Percentiles rank a stretch among this genome's conserved stretches.
Conservation (phyloP, 345 rosid species). For the Schrenkiella parvula region DNA sequence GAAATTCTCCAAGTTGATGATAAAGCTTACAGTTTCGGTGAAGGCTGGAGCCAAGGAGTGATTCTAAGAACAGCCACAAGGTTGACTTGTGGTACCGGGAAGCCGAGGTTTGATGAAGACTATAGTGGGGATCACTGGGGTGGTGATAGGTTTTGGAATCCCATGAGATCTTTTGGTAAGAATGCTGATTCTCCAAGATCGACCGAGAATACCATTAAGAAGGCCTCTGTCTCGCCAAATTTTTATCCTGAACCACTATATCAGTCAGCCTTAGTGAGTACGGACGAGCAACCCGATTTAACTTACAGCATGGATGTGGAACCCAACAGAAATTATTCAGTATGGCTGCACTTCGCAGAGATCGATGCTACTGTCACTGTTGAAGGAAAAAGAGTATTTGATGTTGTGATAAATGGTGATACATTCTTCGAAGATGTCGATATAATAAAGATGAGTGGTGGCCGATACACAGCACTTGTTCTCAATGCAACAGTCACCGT, state of each 20-base stretch:
- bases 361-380: constrained; percentile 63
- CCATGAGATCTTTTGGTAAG: constrained; percentile 53
- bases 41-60: constrained; percentile 48
- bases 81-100: constrained; percentile 71
- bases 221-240: constrained; percentile 69
- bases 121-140: constrained; percentile 88
- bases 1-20: constrained; percentile 92
- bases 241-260: constrained; percentile 87
- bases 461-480: constrained; percentile 62
- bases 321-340: constrained; percentile 81
- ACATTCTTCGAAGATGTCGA: constrained; percentile 54
- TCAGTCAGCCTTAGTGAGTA: constrained; percentile 70
- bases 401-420: constrained; percentile 72
- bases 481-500: constrained; percentile 74
- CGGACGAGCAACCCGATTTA: constrained; percentile 63
- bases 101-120: constrained; percentile 66
- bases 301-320: constrained; percentile 76
- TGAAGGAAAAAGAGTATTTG: constrained; percentile 75
- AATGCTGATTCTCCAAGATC: constrained; percentile 58
- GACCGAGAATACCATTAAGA: constrained; percentile 57
- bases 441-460: constrained; percentile 64
- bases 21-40: constrained; percentile 60
- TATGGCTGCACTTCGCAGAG: constrained; percentile 97
- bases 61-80: constrained; percentile 74
- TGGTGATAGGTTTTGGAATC: constrained; percentile 95